Percentiles rank a stretch among this genome's conserved stretches.
Evolutionary conservation across 805 yeast species (phyloP).

Genomic region (Danielia oregonensis): DNA sequence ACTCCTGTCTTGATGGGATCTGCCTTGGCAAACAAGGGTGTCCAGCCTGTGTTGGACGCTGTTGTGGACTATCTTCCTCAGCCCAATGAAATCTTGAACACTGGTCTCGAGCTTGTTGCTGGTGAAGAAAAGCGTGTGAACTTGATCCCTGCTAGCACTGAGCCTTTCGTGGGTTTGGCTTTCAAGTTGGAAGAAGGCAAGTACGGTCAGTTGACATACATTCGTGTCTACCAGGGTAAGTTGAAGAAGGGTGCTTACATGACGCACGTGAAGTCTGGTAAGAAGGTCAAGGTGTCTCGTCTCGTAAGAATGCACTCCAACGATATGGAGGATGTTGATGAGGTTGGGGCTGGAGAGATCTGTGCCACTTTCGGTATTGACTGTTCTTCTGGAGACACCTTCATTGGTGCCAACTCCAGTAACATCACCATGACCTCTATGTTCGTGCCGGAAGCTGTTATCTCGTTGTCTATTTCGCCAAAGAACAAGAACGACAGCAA

Average conservation of each 20-base stretch:
- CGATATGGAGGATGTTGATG: conserved; percentile 97
- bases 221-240: conserved; percentile 95
- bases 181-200: conserved; percentile 98
- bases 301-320: conserved; percentile 98
- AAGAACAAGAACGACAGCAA: conserved; percentile 79
- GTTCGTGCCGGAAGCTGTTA: conserved; percentile 99
- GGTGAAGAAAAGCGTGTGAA: conserved; percentile 54
- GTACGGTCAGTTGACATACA: conserved; percentile 95
- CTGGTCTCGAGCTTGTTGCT: conserved; percentile 79
- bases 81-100: conserved; percentile 89
- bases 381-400: conserved; percentile 98
- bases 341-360: conserved; percentile 96
- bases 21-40: conserved; percentile 93
- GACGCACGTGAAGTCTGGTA: conserved; percentile 86
- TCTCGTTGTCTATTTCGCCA: conserved; percentile 87
- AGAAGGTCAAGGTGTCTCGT: conserved; percentile 88
- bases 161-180: conserved; percentile 95
- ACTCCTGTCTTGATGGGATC: conserved; percentile 99
- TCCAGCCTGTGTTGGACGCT: conserved; percentile 93
- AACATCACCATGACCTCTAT: conserved; percentile 92
- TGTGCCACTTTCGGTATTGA: conserved; percentile 99
- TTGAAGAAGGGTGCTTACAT: conserved; percentile 87
- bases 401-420: conserved; percentile 69
- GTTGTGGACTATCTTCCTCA: conserved; percentile 94
- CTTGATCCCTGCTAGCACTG: conserved; percentile 64